Evolutionary conservation across 441 rosid species (phyloP), one percentile per base, ranked within the genome.

Genomic region (Pelargonium cotyledonis): DNA sequence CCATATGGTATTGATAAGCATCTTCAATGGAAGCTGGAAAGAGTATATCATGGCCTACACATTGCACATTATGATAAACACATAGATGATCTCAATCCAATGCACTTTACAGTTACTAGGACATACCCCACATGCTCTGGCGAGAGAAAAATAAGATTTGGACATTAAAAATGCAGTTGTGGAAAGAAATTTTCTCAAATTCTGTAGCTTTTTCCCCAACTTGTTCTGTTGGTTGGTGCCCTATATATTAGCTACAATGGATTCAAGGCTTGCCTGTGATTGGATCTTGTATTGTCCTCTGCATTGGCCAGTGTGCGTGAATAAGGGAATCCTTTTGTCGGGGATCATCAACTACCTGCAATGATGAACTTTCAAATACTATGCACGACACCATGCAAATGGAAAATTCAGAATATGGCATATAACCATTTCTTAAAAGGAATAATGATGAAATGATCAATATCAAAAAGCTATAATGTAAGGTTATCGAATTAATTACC

Each of bases 161-260:
- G 63, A 57, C 63, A 19, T 18, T 19, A 19, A 57, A 57, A 57
- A 57, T 9, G 5, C 23, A 57, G 60, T 15, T 53, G 60, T 15
- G 60, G 23, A 15, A 53, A 8, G 15, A 53, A 16, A 15, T 53
- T 6, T 53, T 16, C 63, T 57, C 10, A 19, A 57, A 19, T 57
- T 8, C 9, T 12, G 15, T 8, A 38, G 6, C 41, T 38, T 38
- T 38, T 6, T 4, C 41, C 57, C 57, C 57, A 49, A 49, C 57
- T 49, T 11, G 57, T 49, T 49, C n/a, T 49, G 16, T 14, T 49
- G 57, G 57, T 49, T 49, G 57, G 57, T 49, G 57, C 57, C 14
- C n/a, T 49, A 49, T 49, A n/a, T 49, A 14, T 57, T 38, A 18
- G 63, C 63, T 57, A 57, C 63, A 57, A 57, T 18, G 63, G 63